These are phyloP conservation scores for Pseudonitzschia pungens DNA, from an alignment of 108 stramenopile species.

Conservation along the genomic window DNA sequence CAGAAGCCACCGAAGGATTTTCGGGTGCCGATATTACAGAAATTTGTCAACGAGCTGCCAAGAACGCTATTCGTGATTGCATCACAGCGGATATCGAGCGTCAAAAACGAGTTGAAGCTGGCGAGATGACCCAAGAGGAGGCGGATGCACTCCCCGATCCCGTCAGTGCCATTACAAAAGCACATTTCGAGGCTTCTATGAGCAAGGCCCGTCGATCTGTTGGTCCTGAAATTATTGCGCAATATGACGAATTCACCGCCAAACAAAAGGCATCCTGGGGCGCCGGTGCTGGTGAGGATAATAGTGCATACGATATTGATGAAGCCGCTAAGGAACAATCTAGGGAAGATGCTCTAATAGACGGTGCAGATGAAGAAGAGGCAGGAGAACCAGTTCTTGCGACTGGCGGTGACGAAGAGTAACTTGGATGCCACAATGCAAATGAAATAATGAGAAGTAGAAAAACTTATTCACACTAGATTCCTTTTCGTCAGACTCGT, in stretches of 20 bases:
- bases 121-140: constrained; percentile 84
- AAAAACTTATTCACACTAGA: too few species aligned
- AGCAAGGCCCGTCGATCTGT: constrained; percentile 89
- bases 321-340: constrained; percentile 76
- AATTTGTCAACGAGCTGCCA: constrained; percentile 94
- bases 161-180: constrained; percentile 74
- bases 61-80: constrained; percentile 93
- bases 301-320: constrained; percentile 75
- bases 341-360: constrained; percentile 67
- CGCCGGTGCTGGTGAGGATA: constrained; percentile 47
- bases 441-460: too few species aligned
- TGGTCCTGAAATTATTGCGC: constrained; percentile 79
- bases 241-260: constrained; percentile 84
- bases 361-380: constrained; percentile 26
- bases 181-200: constrained; percentile 90
- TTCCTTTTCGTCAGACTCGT: too few species aligned
- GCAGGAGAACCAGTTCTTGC: constrained; percentile 4
- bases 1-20: constrained; percentile 90
- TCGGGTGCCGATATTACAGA: constrained; percentile 97
- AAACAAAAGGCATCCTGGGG: constrained; percentile 90
- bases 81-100: constrained; percentile 86
- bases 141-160: constrained; percentile 79
- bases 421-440: not conserved
- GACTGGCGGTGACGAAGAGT: constrained; percentile 22
- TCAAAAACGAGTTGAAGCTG: constrained; percentile 78